A percentile compares a stretch with the other conserved stretches of the same genome.
Evolutionary conservation across 441 rosid genomes (phyloP).

Genomic region (Raphanus hybrid): DNA sequence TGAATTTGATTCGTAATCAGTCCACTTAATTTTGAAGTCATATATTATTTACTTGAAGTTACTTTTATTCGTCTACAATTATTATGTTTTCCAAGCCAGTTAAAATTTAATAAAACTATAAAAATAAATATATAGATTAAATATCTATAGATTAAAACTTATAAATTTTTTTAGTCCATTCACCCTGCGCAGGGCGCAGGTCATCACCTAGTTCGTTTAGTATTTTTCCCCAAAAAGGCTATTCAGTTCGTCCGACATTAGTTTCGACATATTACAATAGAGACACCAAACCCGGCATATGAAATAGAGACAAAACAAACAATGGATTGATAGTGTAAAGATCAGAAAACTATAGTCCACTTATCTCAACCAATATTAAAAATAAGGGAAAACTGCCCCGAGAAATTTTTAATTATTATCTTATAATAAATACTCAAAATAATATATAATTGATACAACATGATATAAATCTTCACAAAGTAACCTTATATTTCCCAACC

Average conservation of each 20-base stretch:
- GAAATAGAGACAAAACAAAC: slow-evolving; percentile 28
- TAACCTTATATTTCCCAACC: slow-evolving; percentile 41
- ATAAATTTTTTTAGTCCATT: too few species aligned
- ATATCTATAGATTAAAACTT: too few species aligned
- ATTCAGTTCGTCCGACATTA: slow-evolving; percentile 25
- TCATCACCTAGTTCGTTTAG: slow-evolving; percentile 12
- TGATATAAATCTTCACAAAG: slow-evolving; percentile 32
- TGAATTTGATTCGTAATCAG: too few species aligned
- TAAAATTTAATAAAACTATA: too few species aligned
- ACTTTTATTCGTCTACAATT: too few species aligned
- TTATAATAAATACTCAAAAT: slow-evolving; percentile 5
- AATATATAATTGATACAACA: slow-evolving; percentile 14
- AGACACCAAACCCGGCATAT: slow-evolving; percentile 32
- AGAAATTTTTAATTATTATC: neutral
- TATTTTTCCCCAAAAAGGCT: slow-evolving; percentile 16
- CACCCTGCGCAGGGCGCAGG: too few species aligned
- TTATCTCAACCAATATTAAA: slow-evolving; percentile 24
- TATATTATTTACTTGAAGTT: too few species aligned
- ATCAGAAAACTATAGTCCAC: slow-evolving; percentile 31
- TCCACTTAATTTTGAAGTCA: too few species aligned
- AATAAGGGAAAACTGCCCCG: neutral
- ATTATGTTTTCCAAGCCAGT: too few species aligned
- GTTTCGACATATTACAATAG: slow-evolving; percentile 6
- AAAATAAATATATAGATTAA: too few species aligned
- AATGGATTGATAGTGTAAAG: slow-evolving; percentile 17